A percentile compares a stretch with the other conserved stretches of the same genome.
phyloP scores from a whole-genome alignment of 1,139 yeast genomes.

The Nematodospora anomalae region DNA sequence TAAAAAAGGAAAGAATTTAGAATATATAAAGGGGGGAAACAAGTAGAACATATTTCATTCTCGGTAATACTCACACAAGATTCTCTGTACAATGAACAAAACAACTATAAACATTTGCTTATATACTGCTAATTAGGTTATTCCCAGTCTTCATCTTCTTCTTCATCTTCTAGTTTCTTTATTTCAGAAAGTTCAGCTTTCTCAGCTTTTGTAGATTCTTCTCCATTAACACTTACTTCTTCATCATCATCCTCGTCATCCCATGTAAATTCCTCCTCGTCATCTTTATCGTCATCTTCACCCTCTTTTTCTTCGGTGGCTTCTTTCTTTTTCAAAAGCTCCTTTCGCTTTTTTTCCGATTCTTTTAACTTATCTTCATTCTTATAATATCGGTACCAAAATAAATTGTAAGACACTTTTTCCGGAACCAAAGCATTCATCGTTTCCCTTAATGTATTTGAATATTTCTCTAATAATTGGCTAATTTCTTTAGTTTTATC shows the following conservation, averaged over 20 bases:
- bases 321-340: conserved; percentile 42
- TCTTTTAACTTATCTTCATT: conserved; percentile 55
- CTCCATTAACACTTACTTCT: conserved; percentile 26
- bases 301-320: conserved; percentile 30
- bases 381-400: conserved; percentile 76
- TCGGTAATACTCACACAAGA: too few relatives aligned
- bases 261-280: conserved; percentile 54
- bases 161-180: conserved; percentile 25
- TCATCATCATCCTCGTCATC: conserved; percentile 64
- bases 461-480: conserved; percentile 46
- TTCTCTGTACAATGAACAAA: too few relatives aligned
- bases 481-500: conserved; percentile 54
- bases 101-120: too few relatives aligned
- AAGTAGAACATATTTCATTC: too few relatives aligned
- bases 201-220: too few relatives aligned
- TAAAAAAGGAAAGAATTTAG: too few relatives aligned
- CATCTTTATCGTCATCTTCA: conserved; percentile 40
- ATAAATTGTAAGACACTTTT: conserved; percentile 54
- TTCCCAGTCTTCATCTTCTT: conserved; percentile 62
- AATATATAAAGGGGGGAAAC: too few relatives aligned
- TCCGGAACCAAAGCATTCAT: conserved; percentile 72
- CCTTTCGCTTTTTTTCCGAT: conserved; percentile 68
- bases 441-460: conserved; percentile 51
- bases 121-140: conserved; percentile 4
- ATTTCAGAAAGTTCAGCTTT: too few relatives aligned